Base-by-base conservation (phyloP, 2,329 filamentous ascomycete genomes). In the Colletotrichum liaoningense region DNA sequence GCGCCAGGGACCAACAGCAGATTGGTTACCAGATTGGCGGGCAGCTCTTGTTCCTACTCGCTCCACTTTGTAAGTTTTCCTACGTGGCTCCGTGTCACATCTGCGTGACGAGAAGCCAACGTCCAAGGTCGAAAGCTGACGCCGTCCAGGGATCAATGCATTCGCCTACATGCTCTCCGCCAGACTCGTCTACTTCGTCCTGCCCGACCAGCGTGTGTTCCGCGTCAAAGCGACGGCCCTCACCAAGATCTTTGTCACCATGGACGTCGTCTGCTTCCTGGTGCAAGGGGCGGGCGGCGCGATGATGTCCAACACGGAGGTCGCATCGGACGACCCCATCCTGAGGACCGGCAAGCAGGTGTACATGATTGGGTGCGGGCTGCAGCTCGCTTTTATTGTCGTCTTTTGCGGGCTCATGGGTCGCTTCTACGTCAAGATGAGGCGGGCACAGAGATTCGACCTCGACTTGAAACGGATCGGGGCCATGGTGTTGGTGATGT, bases 211-310 rank as follows among this genome's bases (percentile, higher is more conserved):
- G 74, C 80, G 78, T 33, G 79, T 85, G 24, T 77, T 82, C 46
- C 79, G 81, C 11, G 76, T 84, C 58, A 81, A 79, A 35, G 80
- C 82, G 22, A 77, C 79, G 30, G 79, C 79, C 22, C 81, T 88
- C 70, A 84, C 85, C 16, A 82, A 83, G 55, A 77, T 84, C 49
- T 88, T 89, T 62, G 85, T 88, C 9, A 83, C 83, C 79, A 79
- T 87, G 42, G 86, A 88, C 74, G 75, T 88, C n/a, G 49, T 84
- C 42, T 85, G 84, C 16, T 88, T 88, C 77, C 68, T 88, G 19
- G 79, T 87, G 35, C 86, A 88, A 76, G 80, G 78, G 16, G 79
- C 72, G 2, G 84, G 82, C 33, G 86, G 85, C 22, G 77, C 78
- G 26, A 78, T 86, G 73, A 75, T 83, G 11, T 81, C 81, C 16